Base-by-base conservation (phyloP, 139 green algal species). In the Closterium sp. region DNA sequence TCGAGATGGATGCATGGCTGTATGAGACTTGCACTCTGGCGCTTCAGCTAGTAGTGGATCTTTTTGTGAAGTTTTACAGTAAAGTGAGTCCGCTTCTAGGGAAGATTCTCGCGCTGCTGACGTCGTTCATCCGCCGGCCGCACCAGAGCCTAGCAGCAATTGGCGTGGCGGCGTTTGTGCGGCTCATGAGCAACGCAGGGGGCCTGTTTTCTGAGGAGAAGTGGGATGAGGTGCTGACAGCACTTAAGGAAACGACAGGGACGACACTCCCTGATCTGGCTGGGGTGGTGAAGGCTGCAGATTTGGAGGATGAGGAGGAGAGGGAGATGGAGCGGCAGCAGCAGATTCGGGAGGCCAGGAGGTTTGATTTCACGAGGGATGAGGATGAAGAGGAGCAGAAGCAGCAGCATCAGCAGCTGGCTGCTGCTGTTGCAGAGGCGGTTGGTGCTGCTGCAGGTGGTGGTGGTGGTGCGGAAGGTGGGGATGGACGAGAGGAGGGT, bases 1-100 rank as follows among this genome's bases (percentile, higher is more conserved):
- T 87, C 4, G 87, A 96, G 45, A 94, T 95, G 31, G 95, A 96
- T 85, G 94, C 90, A 31, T 99, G 98, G 98, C 97, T 99, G 91
- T 99, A 99, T 92, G 97, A 99, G 92, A 99, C 98, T 0, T 99
- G 98, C 96, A 98, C 97, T n/a, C 95, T 97, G 86, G 99, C 97
- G 93, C 96, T 99, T 87, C 96, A 98, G 95, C 97, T 99, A 93
- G 96, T 99, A 62, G 96, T 99, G 24, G 98, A 99, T 93, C 95
- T 99, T 17, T 97, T 98, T 96, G 88, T 96, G 29, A 95, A 97
- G 94, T 99, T 98, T 94, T 98, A 98, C 86, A 24, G 89, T 79
- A 87, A 87, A 31, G 95, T 97, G 62, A 70, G 91, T 85, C 89
- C 93, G 22, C 93, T 98, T 91, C 94, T 99, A 91, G 89, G 94